Base-by-base conservation (phyloP, 2,329 filamentous ascomycete genomes). In the Ambrosiella cleistominuta region DNA sequence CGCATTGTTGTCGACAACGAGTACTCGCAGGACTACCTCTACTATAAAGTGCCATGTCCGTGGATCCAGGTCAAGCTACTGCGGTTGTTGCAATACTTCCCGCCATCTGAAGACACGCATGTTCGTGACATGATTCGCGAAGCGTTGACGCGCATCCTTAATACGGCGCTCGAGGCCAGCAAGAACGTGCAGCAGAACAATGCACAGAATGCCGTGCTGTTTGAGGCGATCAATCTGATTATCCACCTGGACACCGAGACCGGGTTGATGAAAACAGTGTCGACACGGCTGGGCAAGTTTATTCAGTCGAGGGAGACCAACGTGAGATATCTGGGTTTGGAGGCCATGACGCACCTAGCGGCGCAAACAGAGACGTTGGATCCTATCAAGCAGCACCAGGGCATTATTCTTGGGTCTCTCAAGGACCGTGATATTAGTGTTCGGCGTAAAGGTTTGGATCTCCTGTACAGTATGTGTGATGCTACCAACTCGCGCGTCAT, bases 151-250 rank as follows among this genome's bases (percentile, higher is more conserved):
- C 88, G 85, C 69, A 95, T 97, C 51, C 77, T 98, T 68, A 88
- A 96, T 65, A 76, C 88, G 42, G 91, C 93, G 1, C 83, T 95
- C 75, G 91, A 97, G 67, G 83, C 88, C 67, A 93, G 88, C 57
- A 98, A 97, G 73, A 98, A 98, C 65, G 93, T 98, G 13, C 93
- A 98, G 70, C 93, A 98, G 68, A 98, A 98, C 70, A 98, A 98
- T 68, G 93, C 93, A 0, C 93, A 97, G 67, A 98, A 98, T 66
- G 93, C 93, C 0, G 89, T 98, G 12, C 77, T 98, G 1, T 98
- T 98, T 66, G 93, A 98, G 74, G 94, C 93, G 27, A 98, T 98
- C 70, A 96, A 98, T 68, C 80, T 98, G 50, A 93, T 96, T 64
- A 98, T 98, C 63, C 93, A 98, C 67, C 79, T 98, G 27, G 93